These are phyloP conservation scores for Candida maesae DNA, from an alignment of 805 yeast genomes.

Conservation along the genomic window DNA sequence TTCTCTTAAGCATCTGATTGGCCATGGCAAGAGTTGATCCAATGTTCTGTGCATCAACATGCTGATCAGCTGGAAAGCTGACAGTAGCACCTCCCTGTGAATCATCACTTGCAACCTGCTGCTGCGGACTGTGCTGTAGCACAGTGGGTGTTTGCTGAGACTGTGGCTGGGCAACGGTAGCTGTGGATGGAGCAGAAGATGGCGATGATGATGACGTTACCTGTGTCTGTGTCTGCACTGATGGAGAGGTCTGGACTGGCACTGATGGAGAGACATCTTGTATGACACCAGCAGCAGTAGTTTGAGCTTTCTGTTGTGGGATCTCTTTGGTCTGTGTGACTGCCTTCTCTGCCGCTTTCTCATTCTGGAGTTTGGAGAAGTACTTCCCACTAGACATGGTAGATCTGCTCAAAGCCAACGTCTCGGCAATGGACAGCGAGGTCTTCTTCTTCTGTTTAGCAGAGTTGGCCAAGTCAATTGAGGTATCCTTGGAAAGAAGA, in stretches of 20 bases:
- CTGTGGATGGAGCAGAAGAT: background rate
- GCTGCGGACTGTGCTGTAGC: background rate
- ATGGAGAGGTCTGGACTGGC: background rate
- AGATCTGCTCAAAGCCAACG: slow-evolving; percentile 51
- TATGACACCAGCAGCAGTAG: background rate
- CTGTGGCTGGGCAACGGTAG: background rate
- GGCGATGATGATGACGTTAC: background rate
- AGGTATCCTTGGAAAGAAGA: slow-evolving; percentile 25
- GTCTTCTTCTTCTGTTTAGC: slow-evolving; percentile 26
- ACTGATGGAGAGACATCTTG: background rate
- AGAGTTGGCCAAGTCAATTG: slow-evolving; percentile 25
- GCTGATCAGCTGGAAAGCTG: slow-evolving; percentile 7
- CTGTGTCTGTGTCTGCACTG: slow-evolving; percentile 1
- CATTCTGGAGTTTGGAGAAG: slow-evolving; percentile 24
- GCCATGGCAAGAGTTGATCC: slow-evolving; percentile 11
- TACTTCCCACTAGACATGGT: slow-evolving; percentile 36
- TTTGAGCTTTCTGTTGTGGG: background rate
- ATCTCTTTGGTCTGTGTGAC: background rate
- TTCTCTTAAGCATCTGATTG: slow-evolving; percentile 12
- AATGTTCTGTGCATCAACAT: background rate
- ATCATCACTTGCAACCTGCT: background rate
- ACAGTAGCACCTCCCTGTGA: slow-evolving; percentile 2
- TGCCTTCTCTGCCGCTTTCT: slow-evolving; percentile 5
- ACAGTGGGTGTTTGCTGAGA: background rate
- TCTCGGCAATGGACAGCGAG: slow-evolving; percentile 53